Conservation (phyloP, 1,284 basidiomycete genomes). For the Marasmius tenuissimus region DNA sequence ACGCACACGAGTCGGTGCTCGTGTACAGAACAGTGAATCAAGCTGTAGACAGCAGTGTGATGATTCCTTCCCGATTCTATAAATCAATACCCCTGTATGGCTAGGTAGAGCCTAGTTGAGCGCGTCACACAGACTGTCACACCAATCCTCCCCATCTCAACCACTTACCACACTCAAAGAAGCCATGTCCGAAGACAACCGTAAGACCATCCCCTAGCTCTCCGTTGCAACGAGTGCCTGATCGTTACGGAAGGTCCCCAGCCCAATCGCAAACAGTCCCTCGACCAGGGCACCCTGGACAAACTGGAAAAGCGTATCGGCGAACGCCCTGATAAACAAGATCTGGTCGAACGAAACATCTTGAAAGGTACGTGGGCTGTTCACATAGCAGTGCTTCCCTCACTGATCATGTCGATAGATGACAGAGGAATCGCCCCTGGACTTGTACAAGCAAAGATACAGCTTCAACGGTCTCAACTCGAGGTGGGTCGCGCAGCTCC, state of each 20-base stretch:
- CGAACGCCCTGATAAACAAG: slow-evolving; percentile 58
- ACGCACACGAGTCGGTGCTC: too few relatives aligned
- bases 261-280: slow-evolving; percentile 16
- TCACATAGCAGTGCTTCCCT: neutral
- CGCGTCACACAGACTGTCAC: neutral
- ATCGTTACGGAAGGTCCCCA: slow-evolving; percentile 8
- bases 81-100: too few relatives aligned
- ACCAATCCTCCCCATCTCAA: neutral
- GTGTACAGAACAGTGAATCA: too few relatives aligned
- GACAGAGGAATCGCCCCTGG: slow-evolving; percentile 67
- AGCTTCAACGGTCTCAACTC: slow-evolving; percentile 66
- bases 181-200: neutral
- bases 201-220: neutral
- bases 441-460: slow-evolving; percentile 66
- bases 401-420: slow-evolving; percentile 36
- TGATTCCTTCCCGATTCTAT: too few relatives aligned
- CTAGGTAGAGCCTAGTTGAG: too few relatives aligned
- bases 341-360: slow-evolving; percentile 74
- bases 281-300: slow-evolving; percentile 41
- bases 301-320: slow-evolving; percentile 61
- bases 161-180: neutral
- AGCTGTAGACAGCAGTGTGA: too few relatives aligned
- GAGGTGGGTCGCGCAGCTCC: slow-evolving; percentile 43
- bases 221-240: neutral
- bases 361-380: slow-evolving; percentile 57